These are phyloP conservation scores for Antarctomyces pellizariae DNA, from an alignment of 495 filamentous ascomycete species.

Conservation along the genomic window DNA sequence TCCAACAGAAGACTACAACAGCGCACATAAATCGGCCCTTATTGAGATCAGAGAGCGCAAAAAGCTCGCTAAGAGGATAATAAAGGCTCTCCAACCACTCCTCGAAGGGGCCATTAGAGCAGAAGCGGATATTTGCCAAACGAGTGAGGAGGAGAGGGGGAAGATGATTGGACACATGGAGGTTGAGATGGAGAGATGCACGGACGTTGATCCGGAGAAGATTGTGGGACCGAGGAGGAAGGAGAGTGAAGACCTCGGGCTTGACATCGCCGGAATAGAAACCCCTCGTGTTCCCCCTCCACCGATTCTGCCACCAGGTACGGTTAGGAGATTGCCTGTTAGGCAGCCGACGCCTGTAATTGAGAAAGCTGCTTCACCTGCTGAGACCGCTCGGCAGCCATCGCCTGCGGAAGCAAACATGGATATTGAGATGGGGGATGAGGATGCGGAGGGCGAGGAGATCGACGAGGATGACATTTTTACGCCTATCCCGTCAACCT, in stretches of 20 bases:
- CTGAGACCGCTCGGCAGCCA: neutral
- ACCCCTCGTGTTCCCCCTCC: neutral
- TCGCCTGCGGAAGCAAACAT: neutral
- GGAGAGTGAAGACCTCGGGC: slow-evolving; percentile 5
- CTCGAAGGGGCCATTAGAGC: slow-evolving; percentile 55
- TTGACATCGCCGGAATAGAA: slow-evolving; percentile 1
- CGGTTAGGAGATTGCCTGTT: neutral
- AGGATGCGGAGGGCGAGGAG: slow-evolving; percentile 12
- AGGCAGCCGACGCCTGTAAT: neutral
- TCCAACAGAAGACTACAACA: slow-evolving; percentile 11
- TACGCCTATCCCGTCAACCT: slow-evolving; percentile 4
- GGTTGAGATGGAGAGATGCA: slow-evolving; percentile 19
- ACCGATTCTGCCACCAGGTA: neutral
- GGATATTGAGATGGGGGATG: slow-evolving; percentile 11
- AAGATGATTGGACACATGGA: slow-evolving; percentile 56
- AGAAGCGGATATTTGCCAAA: slow-evolving; percentile 54
- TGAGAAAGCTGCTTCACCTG: slow-evolving; percentile 1
- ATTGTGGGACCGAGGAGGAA: slow-evolving; percentile 6
- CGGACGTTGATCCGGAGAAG: slow-evolving; percentile 4
- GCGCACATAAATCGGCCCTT: slow-evolving; percentile 5
- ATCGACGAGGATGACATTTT: slow-evolving; percentile 11
- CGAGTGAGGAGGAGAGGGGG: slow-evolving; percentile 42
- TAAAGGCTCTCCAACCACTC: slow-evolving; percentile 52
- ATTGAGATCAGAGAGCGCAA: slow-evolving; percentile 29
- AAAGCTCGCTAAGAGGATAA: slow-evolving; percentile 57